phyloP scores from a whole-genome alignment of 2,329 filamentous ascomycete genomes.

The Pleurostoma richardsiae region DNA sequence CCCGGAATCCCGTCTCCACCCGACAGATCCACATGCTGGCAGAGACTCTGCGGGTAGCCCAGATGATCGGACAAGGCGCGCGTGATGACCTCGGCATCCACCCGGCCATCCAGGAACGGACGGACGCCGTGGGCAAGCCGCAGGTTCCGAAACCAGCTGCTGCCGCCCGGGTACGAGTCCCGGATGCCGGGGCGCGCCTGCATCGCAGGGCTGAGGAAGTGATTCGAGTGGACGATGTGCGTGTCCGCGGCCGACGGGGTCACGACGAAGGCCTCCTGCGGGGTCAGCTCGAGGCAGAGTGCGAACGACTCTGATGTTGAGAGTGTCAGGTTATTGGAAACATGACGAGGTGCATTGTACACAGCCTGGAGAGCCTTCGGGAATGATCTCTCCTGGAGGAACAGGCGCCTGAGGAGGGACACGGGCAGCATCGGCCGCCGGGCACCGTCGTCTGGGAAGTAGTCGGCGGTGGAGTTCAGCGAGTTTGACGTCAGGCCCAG shows the following conservation, averaged over 20 bases:
- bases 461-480: conserved; percentile 9
- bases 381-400: conserved; percentile 5
- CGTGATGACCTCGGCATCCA: conserved; percentile 1
- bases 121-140: background rate
- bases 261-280: background rate
- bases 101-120: background rate
- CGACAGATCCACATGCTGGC: conserved; percentile 6
- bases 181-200: conserved; percentile 4
- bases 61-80: conserved; percentile 4
- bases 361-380: conserved; percentile 3
- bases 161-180: conserved; percentile 5
- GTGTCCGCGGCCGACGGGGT: background rate
- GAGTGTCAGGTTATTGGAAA: conserved; percentile 7
- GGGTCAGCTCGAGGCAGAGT: conserved; percentile 3
- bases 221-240: conserved; percentile 5
- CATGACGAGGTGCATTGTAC: conserved; percentile 6
- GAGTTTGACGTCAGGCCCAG: conserved; percentile 6
- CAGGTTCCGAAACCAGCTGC: conserved; percentile 7
- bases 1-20: conserved; percentile 4
- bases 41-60: conserved; percentile 3
- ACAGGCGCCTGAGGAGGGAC: conserved; percentile 4
- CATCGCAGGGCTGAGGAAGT: conserved; percentile 5
- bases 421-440: conserved; percentile 4
- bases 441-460: conserved; percentile 2
- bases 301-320: conserved; percentile 6